Base-by-base conservation (phyloP, 805 yeast species). In the Cyberlindnera petersonii region DNA sequence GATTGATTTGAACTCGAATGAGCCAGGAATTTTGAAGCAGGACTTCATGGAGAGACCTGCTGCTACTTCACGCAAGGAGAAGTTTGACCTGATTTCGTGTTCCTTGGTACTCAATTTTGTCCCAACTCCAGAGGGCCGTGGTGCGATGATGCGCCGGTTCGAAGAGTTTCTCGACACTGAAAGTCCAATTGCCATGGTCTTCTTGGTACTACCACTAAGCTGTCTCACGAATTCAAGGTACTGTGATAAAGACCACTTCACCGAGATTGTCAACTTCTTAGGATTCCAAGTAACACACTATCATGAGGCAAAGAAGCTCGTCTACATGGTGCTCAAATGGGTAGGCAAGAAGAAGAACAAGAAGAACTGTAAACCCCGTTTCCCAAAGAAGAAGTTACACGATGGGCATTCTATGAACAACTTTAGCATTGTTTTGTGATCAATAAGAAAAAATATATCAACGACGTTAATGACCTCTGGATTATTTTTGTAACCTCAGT, bases 91-190 rank as follows among this genome's bases (percentile, higher is more conserved):
- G 20, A 66, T 91, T 1, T 86, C 95, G 7, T 82, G 95, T 46
- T 86, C 96, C 0, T 60, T 91, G 39, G 98, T 91, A 26, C 65
- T 91, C 11, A 91, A 91, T 56, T 91, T 86, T 61, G 96, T 91
- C 1, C 86, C 96, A 0, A 75, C 76, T 1, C 77, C 89, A 0
- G 52, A 51, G 8, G 73, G 64, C 11, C 64, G 98, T 37, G 97
- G 97, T 3, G 74, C 72, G 5, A 91, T 91, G 97, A 64, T 88
- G 46, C 53, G 55, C 24, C 57, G 83, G 39, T 73, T 86, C 9
- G 63, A 75, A 4, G 40, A 64, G 20, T 89, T 86, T 53, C 63
- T 89, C 26, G 61, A 60, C 4, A 67, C 37, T 19, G 40, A 43
- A 1, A 31, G 40, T 7, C 26, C 21, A 1, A 26, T 44, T 2